Percentiles rank a stretch among this genome's conserved stretches.
Evolutionary conservation across 2,329 filamentous ascomycete species (phyloP).

Genomic region (Fusarium subtropicale): DNA sequence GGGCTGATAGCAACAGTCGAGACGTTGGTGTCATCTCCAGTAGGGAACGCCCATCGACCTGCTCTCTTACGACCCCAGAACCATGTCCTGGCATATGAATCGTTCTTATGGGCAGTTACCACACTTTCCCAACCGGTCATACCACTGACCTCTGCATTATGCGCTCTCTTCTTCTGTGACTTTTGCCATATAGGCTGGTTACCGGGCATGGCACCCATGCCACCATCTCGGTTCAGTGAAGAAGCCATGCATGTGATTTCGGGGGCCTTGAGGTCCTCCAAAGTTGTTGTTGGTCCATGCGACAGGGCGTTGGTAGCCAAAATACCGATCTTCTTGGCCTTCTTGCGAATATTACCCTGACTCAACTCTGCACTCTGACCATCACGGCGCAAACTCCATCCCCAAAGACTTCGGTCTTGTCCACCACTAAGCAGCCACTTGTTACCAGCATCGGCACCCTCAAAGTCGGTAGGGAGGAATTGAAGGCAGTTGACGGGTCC

Average conservation of each 20-base stretch:
- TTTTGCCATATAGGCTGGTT: constrained; percentile 88
- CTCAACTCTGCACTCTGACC: constrained; percentile 94
- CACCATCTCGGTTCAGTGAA: constrained; percentile 92
- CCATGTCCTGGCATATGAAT: constrained; percentile 91
- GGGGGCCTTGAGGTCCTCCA: constrained; percentile 86
- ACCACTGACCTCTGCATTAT: constrained; percentile 77
- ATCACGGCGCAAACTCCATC: constrained; percentile 93
- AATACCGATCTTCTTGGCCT: constrained; percentile 88
- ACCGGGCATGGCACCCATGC: constrained; percentile 85
- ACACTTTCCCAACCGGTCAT: constrained; percentile 98
- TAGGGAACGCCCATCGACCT: constrained; percentile 92
- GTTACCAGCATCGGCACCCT: constrained; percentile 86
- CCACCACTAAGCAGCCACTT: constrained; percentile 96
- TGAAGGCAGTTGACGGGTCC: constrained; percentile 83
- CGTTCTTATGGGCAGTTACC: constrained; percentile 89
- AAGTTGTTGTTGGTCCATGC: constrained; percentile 70
- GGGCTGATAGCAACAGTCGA: constrained; percentile 88
- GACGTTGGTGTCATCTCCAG: constrained; percentile 84
- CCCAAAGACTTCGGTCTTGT: constrained; percentile 92
- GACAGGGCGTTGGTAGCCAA: constrained; percentile 67
- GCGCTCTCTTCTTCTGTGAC: constrained; percentile 69
- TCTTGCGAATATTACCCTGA: constrained; percentile 88
- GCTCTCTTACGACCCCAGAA: constrained; percentile 97
- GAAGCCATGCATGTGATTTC: constrained; percentile 93
- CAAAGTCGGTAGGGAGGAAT: constrained; percentile 89